phyloP scores from a whole-genome alignment of 257 asterid genomes.

The Solanum stenotomum region DNA sequence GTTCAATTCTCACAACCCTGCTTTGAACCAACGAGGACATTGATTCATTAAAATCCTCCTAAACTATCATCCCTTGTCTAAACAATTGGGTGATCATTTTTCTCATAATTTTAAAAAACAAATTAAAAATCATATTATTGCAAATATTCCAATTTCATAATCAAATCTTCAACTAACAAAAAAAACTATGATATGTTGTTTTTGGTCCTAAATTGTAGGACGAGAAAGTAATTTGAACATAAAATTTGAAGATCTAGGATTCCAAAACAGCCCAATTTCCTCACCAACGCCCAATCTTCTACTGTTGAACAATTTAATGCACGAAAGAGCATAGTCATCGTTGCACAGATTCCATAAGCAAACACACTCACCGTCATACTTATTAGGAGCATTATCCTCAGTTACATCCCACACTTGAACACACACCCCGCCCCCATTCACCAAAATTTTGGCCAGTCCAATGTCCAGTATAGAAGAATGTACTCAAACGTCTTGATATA shows the following conservation, averaged over 20 bases:
- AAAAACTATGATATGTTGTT: no score
- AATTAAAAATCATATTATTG: no score
- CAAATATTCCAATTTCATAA: no score
- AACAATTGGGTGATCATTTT: no score
- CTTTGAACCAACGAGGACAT: no score
- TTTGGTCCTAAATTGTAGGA: background rate
- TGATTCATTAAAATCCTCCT: no score
- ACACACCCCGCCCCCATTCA: slow-evolving; percentile 10
- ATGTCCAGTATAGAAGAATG: no score
- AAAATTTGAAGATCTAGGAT: background rate
- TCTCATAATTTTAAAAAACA: no score
- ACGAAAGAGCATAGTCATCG: slow-evolving; percentile 18
- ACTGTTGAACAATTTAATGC: slow-evolving; percentile 19
- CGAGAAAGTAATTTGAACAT: slow-evolving; percentile 16
- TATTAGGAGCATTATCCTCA: slow-evolving; percentile 10
- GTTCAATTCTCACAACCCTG: no score
- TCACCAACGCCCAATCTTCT: slow-evolving; percentile 17
- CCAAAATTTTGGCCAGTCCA: slow-evolving; percentile 23
- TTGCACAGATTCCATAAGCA: slow-evolving; percentile 17
- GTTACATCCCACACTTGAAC: slow-evolving; percentile 50
- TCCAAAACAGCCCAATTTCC: slow-evolving; percentile 43
- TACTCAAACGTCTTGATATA: no score
- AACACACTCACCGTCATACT: background rate
- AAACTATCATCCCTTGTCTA: no score
- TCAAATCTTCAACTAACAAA: no score